Conservation (phyloP, 2,329 filamentous ascomycete genomes). For the Lachnellula arida region DNA sequence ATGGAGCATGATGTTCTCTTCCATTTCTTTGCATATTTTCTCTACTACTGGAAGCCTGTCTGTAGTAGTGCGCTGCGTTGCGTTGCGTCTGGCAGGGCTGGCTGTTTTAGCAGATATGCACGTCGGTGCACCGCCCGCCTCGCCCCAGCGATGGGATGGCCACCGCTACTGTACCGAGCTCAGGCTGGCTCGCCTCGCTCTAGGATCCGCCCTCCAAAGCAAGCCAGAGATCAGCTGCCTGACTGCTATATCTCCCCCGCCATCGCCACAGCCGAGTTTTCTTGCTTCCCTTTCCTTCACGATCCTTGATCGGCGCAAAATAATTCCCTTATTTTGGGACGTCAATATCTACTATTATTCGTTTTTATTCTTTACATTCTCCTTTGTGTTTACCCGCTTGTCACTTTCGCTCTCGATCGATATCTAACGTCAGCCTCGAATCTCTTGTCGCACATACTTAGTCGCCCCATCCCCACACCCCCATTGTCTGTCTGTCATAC, state of each 20-base stretch:
- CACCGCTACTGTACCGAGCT: slow-evolving; percentile 1
- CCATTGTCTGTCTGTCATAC: not conserved
- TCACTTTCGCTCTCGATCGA: slow-evolving; percentile 11
- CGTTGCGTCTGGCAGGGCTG: not conserved
- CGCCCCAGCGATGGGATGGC: not conserved
- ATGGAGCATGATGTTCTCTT: too few species aligned
- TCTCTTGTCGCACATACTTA: slow-evolving; percentile 15
- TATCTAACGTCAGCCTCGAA: slow-evolving; percentile 14
- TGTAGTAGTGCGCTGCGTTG: too few species aligned
- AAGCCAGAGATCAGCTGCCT: slow-evolving; percentile 5
- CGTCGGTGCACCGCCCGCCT: slow-evolving; percentile 12
- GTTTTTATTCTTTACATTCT: slow-evolving; percentile 34
- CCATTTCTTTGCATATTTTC: not conserved
- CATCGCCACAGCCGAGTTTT: slow-evolving; percentile 13
- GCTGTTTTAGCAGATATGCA: slow-evolving; percentile 9
- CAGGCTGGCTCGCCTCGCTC: too few species aligned
- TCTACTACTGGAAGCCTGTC: not conserved
- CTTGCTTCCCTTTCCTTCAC: slow-evolving; percentile 45
- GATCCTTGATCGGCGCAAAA: slow-evolving; percentile 57
- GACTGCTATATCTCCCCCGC: slow-evolving; percentile 18
- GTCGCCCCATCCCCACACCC: slow-evolving; percentile 4
- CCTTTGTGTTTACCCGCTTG: slow-evolving; percentile 23
- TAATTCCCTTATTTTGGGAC: slow-evolving; percentile 53
- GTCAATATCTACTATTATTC: slow-evolving; percentile 39
- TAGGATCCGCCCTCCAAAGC: not conserved